phyloP scores from a whole-genome alignment of 2,329 filamentous ascomycete species.

The Helotiales sp. region DNA sequence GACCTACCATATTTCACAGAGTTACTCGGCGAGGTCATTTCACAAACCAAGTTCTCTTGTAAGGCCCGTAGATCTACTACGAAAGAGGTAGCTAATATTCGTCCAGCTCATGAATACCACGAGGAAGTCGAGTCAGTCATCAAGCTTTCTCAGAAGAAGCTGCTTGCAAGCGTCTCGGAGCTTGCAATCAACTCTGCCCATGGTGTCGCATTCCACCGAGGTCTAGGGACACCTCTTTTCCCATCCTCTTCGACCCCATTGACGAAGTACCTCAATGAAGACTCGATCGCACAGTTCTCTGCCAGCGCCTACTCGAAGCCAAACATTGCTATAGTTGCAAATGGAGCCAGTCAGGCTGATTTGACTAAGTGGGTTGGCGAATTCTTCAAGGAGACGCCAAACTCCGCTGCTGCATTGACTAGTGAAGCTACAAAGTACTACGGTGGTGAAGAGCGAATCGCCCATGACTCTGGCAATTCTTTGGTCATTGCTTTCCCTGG shows the following conservation, averaged over 20 bases:
- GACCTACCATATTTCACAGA: constrained; percentile 98
- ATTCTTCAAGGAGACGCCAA: constrained; percentile 78
- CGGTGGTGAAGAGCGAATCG: constrained; percentile 90
- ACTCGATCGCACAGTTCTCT: constrained; percentile 74
- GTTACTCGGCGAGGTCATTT: constrained; percentile 87
- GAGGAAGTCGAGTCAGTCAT: constrained; percentile 83
- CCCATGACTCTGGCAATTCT: constrained; percentile 75
- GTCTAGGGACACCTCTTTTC: constrained; percentile 78
- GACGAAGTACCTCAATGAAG: constrained; percentile 77
- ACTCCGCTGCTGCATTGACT: constrained; percentile 53
- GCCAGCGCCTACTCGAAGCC: constrained; percentile 79
- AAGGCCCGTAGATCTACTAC: constrained; percentile 36
- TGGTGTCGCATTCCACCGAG: constrained; percentile 85
- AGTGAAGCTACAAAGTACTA: constrained; percentile 77
- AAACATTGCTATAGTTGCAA: constrained; percentile 89
- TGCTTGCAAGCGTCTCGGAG: constrained; percentile 60
- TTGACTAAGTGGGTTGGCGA: constrained; percentile 88
- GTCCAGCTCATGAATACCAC: constrained; percentile 79
- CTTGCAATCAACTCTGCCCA: constrained; percentile 87
- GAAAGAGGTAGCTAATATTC: neutral
- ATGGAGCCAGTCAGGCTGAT: constrained; percentile 75
- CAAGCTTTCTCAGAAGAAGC: constrained; percentile 72
- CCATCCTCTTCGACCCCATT: constrained; percentile 71
- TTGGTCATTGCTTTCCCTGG: constrained; percentile 92
- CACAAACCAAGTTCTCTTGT: constrained; percentile 83